Evolutionary conservation across 2,329 filamentous ascomycete genomes (phyloP).

Genomic region (Coniochaeta hoffmannii): DNA sequence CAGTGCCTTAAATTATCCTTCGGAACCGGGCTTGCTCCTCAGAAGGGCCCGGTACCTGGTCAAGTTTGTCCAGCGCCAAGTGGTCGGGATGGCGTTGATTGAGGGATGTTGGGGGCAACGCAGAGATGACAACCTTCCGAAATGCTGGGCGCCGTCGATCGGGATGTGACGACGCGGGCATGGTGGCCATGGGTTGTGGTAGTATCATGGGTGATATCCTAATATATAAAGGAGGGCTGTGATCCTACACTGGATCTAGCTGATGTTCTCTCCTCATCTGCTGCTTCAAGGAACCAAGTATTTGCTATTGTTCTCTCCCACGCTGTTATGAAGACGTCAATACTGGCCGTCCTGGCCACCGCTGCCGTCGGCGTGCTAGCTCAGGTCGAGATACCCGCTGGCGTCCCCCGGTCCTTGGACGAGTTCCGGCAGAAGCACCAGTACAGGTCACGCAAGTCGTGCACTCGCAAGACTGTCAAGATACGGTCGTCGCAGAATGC

Average conservation of each 20-base stretch:
- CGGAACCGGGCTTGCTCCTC: not conserved
- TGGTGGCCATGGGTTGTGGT: not conserved
- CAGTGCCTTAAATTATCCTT: not conserved
- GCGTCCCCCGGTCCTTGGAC: conserved; percentile 24
- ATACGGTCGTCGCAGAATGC: conserved; percentile 46
- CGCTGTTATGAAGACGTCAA: conserved; percentile 13
- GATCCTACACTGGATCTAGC: not conserved
- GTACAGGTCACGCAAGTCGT: conserved; percentile 17
- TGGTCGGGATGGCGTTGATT: not conserved
- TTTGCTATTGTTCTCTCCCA: not conserved
- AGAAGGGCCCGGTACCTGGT: not conserved
- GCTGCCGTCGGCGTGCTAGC: conserved; percentile 15
- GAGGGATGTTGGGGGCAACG: not conserved
- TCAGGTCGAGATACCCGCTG: conserved; percentile 19
- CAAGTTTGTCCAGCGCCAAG: not conserved
- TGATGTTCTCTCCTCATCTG: not conserved
- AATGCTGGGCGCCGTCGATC: not conserved
- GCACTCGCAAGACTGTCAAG: conserved; percentile 27
- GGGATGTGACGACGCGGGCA: not conserved
- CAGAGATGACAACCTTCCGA: not conserved
- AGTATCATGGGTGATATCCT: not conserved
- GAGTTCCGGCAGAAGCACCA: conserved; percentile 32
- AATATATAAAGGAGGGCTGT: not conserved
- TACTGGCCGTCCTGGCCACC: conserved; percentile 15
- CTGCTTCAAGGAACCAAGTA: not conserved